Evolutionary conservation across 2,329 filamentous ascomycete species (phyloP), one percentile per base, ranked within the genome.

Genomic region (Tympanopsis confertula): DNA sequence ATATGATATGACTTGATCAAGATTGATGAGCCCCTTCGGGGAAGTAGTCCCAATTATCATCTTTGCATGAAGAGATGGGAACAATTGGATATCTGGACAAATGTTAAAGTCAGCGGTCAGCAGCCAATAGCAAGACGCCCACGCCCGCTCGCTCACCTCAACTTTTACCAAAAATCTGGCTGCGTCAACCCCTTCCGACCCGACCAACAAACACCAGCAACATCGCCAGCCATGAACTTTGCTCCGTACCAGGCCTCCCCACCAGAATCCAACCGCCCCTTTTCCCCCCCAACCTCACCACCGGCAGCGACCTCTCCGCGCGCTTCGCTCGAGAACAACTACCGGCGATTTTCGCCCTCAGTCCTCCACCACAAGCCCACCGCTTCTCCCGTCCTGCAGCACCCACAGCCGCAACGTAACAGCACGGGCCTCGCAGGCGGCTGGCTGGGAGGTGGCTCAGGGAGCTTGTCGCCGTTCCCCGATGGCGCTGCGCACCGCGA

Each of bases 161-260:
- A 42, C 26, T 39, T n/a, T n/a, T 17, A 35, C 18, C 33, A 10
- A 26, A 17, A 20, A 26, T 26, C 33, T 24, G 26, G 32, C 20
- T 19, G 28, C 28, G 15, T 30, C 36, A 19, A 29, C 20, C 35
- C 35, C 15, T 35, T 32, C 22, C 28, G 29, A 29, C 36, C 30
- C 37, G 33, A 33, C 36, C 35, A 50, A 29, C 13, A 13, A 39
- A 39, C 29, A 29, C 15, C 35, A 35, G 33, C 29, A 35, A 17
- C 19, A 35, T 29, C 19, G 15, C 18, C 44, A 42, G 64, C 50
- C 39, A 91, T 91, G 84, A 85, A 95, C 65, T 98, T 96, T 58
- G 91, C 91, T 35, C 91, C 91, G 26, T 98, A 96, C 63, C 91
- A 96, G 66, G 89, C 89, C 59, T 82, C 82, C 36, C 82, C 83